These are phyloP conservation scores for Sonneratia caseolaris DNA, from an alignment of 345 rosid genomes.

Conservation along the genomic window DNA sequence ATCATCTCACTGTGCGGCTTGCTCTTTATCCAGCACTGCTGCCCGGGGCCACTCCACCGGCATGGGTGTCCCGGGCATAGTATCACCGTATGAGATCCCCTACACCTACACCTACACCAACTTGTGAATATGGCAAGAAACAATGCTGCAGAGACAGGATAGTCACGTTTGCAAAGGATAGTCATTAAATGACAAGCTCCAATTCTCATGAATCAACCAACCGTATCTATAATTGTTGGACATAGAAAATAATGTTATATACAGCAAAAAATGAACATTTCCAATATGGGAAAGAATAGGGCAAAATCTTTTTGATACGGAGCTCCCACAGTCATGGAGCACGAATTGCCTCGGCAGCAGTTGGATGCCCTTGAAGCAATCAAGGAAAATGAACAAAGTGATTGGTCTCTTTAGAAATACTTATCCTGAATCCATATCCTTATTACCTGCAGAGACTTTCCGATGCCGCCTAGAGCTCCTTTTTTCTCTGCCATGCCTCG, in stretches of 20 bases:
- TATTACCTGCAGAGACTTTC: constrained; percentile 30
- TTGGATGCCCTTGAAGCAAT: not conserved
- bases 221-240: not conserved
- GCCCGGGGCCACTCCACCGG: too few species aligned
- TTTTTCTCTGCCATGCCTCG: constrained; percentile 49
- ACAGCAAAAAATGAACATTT: not conserved
- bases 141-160: not conserved
- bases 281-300: not conserved
- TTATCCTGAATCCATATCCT: constrained; percentile 19
- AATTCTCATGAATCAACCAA: not conserved
- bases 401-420: not conserved
- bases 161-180: not conserved
- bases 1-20: too few species aligned
- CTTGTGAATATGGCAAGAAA: too few species aligned
- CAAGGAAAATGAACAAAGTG: not conserved
- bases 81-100: too few species aligned
- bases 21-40: too few species aligned
- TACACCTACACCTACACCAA: too few species aligned
- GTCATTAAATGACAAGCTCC: not conserved
- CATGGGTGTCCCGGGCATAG: too few species aligned
- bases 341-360: not conserved
- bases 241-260: not conserved
- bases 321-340: not conserved
- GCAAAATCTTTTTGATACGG: not conserved
- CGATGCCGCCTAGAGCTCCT: constrained; percentile 65